Evolutionary conservation across 2,329 filamentous ascomycete species (phyloP).

Genomic region (Fusarium sp.): DNA sequence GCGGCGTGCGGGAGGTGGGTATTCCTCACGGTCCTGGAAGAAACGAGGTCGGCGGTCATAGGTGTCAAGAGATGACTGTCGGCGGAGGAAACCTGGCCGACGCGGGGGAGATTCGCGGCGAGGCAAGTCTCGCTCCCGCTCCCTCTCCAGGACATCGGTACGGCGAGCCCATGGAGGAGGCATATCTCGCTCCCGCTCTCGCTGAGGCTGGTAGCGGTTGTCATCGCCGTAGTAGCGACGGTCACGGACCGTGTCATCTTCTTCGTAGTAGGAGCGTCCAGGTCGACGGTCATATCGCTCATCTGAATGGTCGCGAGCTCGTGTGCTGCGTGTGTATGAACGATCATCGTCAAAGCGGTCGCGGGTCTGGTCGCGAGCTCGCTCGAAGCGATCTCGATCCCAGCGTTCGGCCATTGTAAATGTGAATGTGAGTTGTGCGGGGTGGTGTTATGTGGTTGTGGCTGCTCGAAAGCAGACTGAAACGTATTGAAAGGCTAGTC

Average conservation of each 20-base stretch:
- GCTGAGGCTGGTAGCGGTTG: constrained; percentile 56
- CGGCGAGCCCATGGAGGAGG: constrained; percentile 67
- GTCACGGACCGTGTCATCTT: constrained; percentile 65
- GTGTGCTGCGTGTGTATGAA: constrained; percentile 56
- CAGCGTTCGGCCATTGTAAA: constrained; percentile 59
- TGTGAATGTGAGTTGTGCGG: neutral
- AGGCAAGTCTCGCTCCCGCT: constrained; percentile 67
- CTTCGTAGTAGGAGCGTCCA: constrained; percentile 61
- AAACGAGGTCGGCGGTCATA: constrained; percentile 78
- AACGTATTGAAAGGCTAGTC: constrained; percentile 30
- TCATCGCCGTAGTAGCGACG: constrained; percentile 71
- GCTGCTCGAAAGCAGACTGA: constrained; percentile 22
- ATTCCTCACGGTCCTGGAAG: constrained; percentile 72
- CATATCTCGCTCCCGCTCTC: constrained; percentile 49
- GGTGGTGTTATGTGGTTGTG: constrained; percentile 19
- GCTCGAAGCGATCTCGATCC: constrained; percentile 69
- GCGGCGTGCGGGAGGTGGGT: constrained; percentile 70
- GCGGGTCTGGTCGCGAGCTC: constrained; percentile 61
- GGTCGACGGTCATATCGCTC: constrained; percentile 65
- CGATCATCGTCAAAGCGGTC: constrained; percentile 71
- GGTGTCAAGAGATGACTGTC: constrained; percentile 91
- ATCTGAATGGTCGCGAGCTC: constrained; percentile 62
- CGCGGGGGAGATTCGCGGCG: constrained; percentile 67
- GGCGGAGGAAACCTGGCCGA: constrained; percentile 78
- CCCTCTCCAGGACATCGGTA: constrained; percentile 67